These are phyloP conservation scores for Paxillus involutus DNA, from an alignment of 768 basidiomycete species.

Conservation along the genomic window DNA sequence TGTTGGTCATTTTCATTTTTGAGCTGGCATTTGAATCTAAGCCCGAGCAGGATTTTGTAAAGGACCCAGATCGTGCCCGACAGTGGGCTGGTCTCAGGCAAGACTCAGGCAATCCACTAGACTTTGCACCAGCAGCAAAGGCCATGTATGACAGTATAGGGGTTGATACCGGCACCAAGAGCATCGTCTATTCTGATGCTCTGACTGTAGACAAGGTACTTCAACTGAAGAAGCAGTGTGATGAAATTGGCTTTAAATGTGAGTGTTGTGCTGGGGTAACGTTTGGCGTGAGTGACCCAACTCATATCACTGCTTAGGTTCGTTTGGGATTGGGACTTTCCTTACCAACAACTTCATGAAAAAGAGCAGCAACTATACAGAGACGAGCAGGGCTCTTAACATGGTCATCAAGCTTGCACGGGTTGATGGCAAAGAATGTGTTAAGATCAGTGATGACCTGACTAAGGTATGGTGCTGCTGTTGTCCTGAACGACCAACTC, in stretches of 20 bases:
- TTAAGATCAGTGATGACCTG: conserved; percentile 93
- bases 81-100: conserved; percentile 87
- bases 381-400: conserved; percentile 81
- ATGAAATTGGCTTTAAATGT: conserved; percentile 73
- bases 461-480: conserved; percentile 55
- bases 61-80: conserved; percentile 56
- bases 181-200: conserved; percentile 83
- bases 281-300: too few relatives aligned
- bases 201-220: conserved; percentile 72
- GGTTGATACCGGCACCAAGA: conserved; percentile 62
- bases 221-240: conserved; percentile 66
- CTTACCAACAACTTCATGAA: conserved; percentile 84
- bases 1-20: conserved; percentile 2
- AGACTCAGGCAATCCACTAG: conserved; percentile 89
- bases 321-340: conserved; percentile 93
- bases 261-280: conserved; percentile 6
- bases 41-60: conserved; percentile 51
- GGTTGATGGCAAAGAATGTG: conserved; percentile 71
- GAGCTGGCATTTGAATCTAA: neutral
- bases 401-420: conserved; percentile 92
- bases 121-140: conserved; percentile 75
- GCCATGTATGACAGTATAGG: conserved; percentile 70
- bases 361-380: conserved; percentile 41
- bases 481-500: neutral
- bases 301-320: conserved; percentile 43